These are phyloP conservation scores for Edaphochlamys debaryana DNA, from an alignment of 139 green algal genomes.

Conservation along the genomic window DNA sequence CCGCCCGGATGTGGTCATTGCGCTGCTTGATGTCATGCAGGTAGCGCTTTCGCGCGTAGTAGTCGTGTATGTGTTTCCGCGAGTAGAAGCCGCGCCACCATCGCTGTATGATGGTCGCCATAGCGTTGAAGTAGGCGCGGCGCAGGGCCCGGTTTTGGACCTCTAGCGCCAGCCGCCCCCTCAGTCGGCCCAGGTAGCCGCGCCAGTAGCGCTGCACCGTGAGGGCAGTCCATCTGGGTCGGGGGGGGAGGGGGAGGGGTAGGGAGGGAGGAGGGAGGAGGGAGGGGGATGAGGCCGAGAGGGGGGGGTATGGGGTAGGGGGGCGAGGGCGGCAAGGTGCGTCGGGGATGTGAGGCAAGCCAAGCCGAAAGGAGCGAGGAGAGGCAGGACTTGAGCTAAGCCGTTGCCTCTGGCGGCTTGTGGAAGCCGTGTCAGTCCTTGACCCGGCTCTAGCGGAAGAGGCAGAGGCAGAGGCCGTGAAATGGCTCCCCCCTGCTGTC, in stretches of 20 bases:
- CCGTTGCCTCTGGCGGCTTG: too few species aligned
- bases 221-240: conserved; percentile 1
- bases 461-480: too few species aligned
- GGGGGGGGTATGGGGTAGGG: too few species aligned
- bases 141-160: conserved; percentile 47
- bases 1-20: conserved; percentile 49
- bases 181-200: conserved; percentile 60
- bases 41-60: conserved; percentile 71
- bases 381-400: not conserved
- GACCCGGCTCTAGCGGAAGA: too few species aligned
- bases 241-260: too few species aligned
- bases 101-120: conserved; percentile 70
- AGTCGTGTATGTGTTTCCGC: conserved; percentile 74
- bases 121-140: conserved; percentile 67
- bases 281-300: too few species aligned
- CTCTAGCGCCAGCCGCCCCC: conserved; percentile 34
- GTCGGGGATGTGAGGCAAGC: too few species aligned
- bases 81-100: conserved; percentile 72
- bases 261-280: not conserved
- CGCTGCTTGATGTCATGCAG: conserved; percentile 53
- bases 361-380: not conserved
- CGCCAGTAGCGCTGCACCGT: conserved; percentile 65
- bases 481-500: too few species aligned
- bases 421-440: too few species aligned
- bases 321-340: too few species aligned